A percentile compares a stretch with the other conserved stretches of the same genome.
Evolutionary conservation across 1,139 yeast species (phyloP).

Genomic region (Taiozyma sp.): DNA sequence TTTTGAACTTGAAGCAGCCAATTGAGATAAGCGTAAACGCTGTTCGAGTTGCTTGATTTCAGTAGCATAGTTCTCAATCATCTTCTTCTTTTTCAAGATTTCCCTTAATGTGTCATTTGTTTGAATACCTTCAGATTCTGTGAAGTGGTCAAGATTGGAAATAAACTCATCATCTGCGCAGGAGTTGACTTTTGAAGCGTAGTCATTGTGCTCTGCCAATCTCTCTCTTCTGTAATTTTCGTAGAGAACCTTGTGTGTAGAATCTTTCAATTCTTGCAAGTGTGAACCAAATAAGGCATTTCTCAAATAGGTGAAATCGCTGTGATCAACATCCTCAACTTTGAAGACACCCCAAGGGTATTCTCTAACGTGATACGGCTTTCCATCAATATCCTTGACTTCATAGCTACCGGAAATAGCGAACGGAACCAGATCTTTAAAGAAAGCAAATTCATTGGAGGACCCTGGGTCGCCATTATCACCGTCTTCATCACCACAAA

Average conservation of each 20-base stretch:
- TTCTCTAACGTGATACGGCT: slow-evolving; percentile 30
- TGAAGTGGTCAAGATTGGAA: slow-evolving; percentile 3
- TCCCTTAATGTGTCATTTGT: slow-evolving; percentile 16
- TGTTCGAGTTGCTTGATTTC: slow-evolving; percentile 17
- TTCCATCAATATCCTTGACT: slow-evolving; percentile 24
- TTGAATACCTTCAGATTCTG: not conserved
- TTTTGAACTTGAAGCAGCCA: not conserved
- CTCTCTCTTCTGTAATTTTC: slow-evolving; percentile 72
- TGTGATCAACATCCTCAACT: slow-evolving; percentile 49
- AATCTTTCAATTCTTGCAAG: slow-evolving; percentile 67
- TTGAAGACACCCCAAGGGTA: slow-evolving; percentile 41
- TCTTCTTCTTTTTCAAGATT: slow-evolving; percentile 15
- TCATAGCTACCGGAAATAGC: slow-evolving; percentile 41
- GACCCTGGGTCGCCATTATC: slow-evolving; percentile 25
- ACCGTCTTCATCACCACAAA: slow-evolving; percentile 27
- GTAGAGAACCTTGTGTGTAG: slow-evolving; percentile 60
- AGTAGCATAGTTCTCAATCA: slow-evolving; percentile 13
- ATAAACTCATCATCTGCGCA: slow-evolving; percentile 2
- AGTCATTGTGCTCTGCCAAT: slow-evolving; percentile 28
- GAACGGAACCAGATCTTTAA: slow-evolving; percentile 41
- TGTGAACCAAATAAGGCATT: slow-evolving; percentile 72
- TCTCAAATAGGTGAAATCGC: slow-evolving; percentile 62
- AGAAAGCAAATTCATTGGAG: slow-evolving; percentile 12
- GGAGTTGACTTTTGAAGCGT: not conserved
- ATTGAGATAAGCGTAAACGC: slow-evolving; percentile 6